Evolutionary conservation across 805 yeast species (phyloP).

Genomic region (Pichia kluyveri): DNA sequence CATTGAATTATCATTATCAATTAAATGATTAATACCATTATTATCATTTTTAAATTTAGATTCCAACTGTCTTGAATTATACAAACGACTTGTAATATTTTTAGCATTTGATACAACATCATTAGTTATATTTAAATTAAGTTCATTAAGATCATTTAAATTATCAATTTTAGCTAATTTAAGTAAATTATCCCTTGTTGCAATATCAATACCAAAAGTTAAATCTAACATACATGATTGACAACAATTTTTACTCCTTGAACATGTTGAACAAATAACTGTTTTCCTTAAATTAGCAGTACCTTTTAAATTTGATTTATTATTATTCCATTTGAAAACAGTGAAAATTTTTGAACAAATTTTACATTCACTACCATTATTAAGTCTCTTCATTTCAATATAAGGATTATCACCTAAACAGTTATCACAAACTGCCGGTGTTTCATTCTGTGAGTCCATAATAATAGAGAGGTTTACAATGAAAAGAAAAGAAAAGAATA

Average conservation of each 20-base stretch:
- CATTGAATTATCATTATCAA: conserved; percentile 3
- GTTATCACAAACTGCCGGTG: conserved; percentile 60
- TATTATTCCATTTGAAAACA: conserved; percentile 55
- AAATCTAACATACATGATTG: conserved; percentile 83
- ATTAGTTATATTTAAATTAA: not conserved
- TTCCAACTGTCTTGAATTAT: conserved; percentile 42
- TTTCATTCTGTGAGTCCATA: conserved; percentile 12
- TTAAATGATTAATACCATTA: conserved; percentile 2
- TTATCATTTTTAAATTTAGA: conserved; percentile 17
- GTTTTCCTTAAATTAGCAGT: conserved; percentile 45
- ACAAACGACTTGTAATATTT: conserved; percentile 38
- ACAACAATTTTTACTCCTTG: conserved; percentile 73
- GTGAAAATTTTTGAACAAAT: conserved; percentile 81
- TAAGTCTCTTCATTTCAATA: conserved; percentile 62
- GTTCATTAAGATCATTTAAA: conserved; percentile 2
- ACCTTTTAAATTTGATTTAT: conserved; percentile 15
- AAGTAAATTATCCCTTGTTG: conserved; percentile 71
- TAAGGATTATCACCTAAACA: conserved; percentile 66
- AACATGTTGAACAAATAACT: conserved; percentile 69
- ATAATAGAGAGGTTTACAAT: too few species aligned
- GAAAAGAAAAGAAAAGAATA: too few species aligned
- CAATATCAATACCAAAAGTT: conserved; percentile 70
- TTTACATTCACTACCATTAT: conserved; percentile 72
- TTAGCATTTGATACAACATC: conserved; percentile 39
- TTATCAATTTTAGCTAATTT: conserved; percentile 50